Evolutionary conservation across 805 yeast genomes (phyloP).

Genomic region (Candida lessepsii): DNA sequence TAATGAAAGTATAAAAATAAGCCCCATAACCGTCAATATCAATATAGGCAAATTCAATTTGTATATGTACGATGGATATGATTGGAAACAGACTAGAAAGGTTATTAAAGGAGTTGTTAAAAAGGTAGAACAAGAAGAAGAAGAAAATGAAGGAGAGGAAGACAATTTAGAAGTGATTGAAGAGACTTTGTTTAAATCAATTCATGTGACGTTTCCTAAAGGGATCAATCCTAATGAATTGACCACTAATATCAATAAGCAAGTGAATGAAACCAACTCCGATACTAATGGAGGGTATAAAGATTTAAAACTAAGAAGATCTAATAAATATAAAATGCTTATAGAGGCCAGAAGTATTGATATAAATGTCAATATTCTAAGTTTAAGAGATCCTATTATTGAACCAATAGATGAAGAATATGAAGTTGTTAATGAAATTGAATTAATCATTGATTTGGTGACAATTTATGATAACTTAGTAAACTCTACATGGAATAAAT

Average conservation of each 20-base stretch:
- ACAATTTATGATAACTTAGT: conserved; percentile 51
- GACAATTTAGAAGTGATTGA: conserved; percentile 38
- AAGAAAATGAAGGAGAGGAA: conserved; percentile 6
- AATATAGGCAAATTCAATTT: conserved; percentile 41
- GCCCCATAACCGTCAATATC: conserved; percentile 23
- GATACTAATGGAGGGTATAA: conserved; percentile 23
- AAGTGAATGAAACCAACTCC: conserved; percentile 26
- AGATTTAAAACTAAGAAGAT: conserved; percentile 62
- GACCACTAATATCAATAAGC: conserved; percentile 52
- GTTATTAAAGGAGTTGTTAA: conserved; percentile 65
- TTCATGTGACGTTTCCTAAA: conserved; percentile 62
- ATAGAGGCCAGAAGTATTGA: conserved; percentile 56
- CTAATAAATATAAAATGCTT: conserved; percentile 56
- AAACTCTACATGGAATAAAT: conserved; percentile 88
- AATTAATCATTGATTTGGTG: conserved; percentile 25
- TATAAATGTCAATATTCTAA: conserved; percentile 43
- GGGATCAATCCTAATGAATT: conserved; percentile 46
- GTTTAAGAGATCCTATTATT: conserved; percentile 47
- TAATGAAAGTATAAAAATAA: conserved; percentile 8
- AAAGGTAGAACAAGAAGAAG: conserved; percentile 44
- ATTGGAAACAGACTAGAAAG: conserved; percentile 77
- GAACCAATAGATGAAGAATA: conserved; percentile 30
- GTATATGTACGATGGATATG: conserved; percentile 83
- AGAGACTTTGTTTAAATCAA: conserved; percentile 74
- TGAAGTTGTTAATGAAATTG: conserved; percentile 50